Percentiles rank a stretch among this genome's conserved stretches.
These are phyloP conservation scores for Cerrena zonata DNA, from an alignment of 1,284 basidiomycete species.

Conservation along the genomic window DNA sequence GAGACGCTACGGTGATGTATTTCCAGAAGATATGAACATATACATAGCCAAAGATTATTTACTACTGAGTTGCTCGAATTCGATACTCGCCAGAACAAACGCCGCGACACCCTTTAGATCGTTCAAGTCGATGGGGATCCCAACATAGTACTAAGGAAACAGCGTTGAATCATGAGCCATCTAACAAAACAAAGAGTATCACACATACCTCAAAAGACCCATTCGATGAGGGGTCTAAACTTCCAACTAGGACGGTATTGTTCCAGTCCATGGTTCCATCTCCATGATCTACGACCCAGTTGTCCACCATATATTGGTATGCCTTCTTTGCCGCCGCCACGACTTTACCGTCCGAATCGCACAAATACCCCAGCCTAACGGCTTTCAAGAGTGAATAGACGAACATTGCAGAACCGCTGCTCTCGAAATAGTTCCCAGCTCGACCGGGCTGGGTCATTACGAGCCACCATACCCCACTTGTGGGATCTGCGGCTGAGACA, in stretches of 20 bases:
- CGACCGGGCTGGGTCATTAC: conserved; percentile 44
- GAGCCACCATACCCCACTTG: conserved; percentile 45
- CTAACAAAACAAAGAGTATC: not conserved
- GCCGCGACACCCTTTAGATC: conserved; percentile 44
- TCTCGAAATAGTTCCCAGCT: conserved; percentile 45
- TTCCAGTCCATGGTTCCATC: conserved; percentile 42
- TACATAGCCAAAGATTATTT: too few species aligned
- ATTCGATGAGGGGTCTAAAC: conserved; percentile 30
- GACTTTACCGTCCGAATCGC: conserved; percentile 35
- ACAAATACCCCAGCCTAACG: conserved; percentile 37
- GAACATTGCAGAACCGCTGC: conserved; percentile 43
- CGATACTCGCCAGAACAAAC: conserved; percentile 43
- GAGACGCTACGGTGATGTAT: too few species aligned
- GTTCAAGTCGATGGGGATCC: conserved; percentile 33
- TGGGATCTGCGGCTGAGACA: conserved; percentile 34
- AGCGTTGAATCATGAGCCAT: conserved; percentile 3
- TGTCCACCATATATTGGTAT: conserved; percentile 36
- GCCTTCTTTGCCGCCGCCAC: conserved; percentile 35
- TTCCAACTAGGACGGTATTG: conserved; percentile 42
- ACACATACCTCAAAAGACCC: conserved; percentile 37
- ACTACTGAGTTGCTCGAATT: conserved; percentile 33
- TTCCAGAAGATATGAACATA: too few species aligned
- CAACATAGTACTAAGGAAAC: conserved; percentile 37
- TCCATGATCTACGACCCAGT: conserved; percentile 37
- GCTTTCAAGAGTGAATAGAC: conserved; percentile 42